phyloP scores from a whole-genome alignment of 2,329 filamentous ascomycete species.

The Paramyrothecium sp. region DNA sequence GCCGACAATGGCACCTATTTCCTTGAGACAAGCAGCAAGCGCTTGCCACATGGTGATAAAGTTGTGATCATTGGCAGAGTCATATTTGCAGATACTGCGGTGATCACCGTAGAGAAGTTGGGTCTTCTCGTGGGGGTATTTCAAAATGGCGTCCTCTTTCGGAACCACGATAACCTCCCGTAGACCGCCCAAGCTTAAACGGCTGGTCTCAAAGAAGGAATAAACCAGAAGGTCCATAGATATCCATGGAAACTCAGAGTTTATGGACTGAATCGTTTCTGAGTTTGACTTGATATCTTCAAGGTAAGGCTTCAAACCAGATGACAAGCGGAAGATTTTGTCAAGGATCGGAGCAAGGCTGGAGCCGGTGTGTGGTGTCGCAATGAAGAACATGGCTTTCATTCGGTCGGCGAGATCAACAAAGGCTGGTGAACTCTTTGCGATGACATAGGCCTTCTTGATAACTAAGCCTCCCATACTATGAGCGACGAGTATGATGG shows the following conservation, averaged over 20 bases:
- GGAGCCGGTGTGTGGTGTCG: not conserved
- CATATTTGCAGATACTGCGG: constrained; percentile 1
- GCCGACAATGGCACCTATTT: not conserved
- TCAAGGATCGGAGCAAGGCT: not conserved
- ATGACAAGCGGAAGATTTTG: not conserved
- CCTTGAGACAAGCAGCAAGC: not conserved
- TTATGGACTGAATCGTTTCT: not conserved
- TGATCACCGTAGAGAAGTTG: not conserved
- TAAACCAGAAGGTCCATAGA: not conserved
- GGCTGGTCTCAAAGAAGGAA: not conserved
- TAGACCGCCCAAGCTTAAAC: not conserved
- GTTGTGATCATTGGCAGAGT: not conserved
- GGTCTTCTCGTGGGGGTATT: constrained; percentile 1
- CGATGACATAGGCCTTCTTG: not conserved
- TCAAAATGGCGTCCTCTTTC: not conserved
- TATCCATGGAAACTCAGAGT: not conserved
- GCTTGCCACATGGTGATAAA: constrained; percentile 1
- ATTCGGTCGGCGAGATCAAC: not conserved
- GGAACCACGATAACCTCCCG: not conserved
- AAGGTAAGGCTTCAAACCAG: not conserved
- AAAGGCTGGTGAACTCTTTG: not conserved
- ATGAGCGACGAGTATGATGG: not conserved
- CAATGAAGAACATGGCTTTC: not conserved
- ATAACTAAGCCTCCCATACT: not conserved
- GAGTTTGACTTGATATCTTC: not conserved